Evolutionary conservation across 495 filamentous ascomycete species (phyloP).

Genomic region (Trichocladium antarcticum): DNA sequence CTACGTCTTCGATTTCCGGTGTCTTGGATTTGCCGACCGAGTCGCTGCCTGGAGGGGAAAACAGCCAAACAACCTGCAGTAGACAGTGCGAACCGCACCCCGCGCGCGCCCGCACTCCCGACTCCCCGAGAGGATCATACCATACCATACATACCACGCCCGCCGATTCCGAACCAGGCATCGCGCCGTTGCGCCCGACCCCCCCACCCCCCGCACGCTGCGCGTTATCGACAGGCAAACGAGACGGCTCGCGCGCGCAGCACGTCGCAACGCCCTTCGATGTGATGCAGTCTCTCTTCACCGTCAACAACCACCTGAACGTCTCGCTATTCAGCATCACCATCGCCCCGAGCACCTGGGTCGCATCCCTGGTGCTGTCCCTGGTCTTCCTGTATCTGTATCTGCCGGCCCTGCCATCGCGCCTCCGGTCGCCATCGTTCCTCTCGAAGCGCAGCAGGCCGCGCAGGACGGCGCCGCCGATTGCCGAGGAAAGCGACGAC

Average conservation of each 20-base stretch:
- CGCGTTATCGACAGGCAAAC: slow-evolving; percentile 1
- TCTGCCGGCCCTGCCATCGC: slow-evolving; percentile 25
- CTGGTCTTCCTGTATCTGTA: slow-evolving; percentile 43
- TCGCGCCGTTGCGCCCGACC: slow-evolving; percentile 3
- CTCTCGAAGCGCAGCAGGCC: slow-evolving; percentile 2
- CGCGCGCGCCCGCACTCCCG: not conserved
- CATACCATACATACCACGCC: not conserved
- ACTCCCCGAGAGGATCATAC: too few relatives aligned
- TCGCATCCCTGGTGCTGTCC: slow-evolving; percentile 39
- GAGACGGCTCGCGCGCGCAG: not conserved
- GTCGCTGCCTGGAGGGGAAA: not conserved
- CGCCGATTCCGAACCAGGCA: not conserved
- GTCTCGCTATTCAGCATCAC: slow-evolving; percentile 42
- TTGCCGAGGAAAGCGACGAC: slow-evolving; percentile 14
- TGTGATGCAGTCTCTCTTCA: slow-evolving; percentile 40
- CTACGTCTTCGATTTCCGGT: not conserved
- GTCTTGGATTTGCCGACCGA: not conserved
- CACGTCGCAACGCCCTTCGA: not conserved
- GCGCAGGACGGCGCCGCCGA: not conserved
- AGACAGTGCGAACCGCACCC: slow-evolving; percentile 1
- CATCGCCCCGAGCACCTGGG: slow-evolving; percentile 43
- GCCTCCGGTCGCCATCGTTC: slow-evolving; percentile 10
- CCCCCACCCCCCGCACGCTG: not conserved
- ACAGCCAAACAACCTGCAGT: not conserved
- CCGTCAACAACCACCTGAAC: slow-evolving; percentile 38